Base-by-base conservation (phyloP, 208 protist genomes). In the Trypanosoma grayi region DNA sequence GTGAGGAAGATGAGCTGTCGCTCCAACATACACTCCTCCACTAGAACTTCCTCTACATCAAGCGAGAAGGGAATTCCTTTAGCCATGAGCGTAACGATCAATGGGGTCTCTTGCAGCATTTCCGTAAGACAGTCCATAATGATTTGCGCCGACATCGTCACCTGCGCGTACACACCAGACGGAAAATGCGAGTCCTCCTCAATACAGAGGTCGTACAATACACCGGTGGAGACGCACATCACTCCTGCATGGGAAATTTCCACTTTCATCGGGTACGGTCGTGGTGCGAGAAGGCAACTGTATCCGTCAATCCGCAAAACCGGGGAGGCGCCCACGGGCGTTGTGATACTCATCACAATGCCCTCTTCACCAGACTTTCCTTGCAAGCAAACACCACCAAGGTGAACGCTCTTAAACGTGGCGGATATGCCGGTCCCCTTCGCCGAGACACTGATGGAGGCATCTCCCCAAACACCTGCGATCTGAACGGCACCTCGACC, bases 11-110 rank as follows among this genome's bases (percentile, higher is more conserved):
- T 68, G 46, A 87, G 20, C 34, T 78, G 72, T 54, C 64, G 34
- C 18, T 67, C 31, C 33, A 74, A 54, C 13, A 63, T 41, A 52
- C 60, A 74, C 36, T 55, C 56, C 4, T 71, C 24, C 25, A 75
- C 70, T 24, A 70, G 61, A 20, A 80, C 66, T 43, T 83, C 72
- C 9, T 79, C 63, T 2, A 73, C 45, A 2, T 73, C 51, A 24
- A 87, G 77, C 24, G 61, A 66, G 28, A 91, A 75, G 2, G 68
- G 70, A 18, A 93, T 60, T 33, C 74, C 79, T 24, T 87, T 72
- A 2, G 79, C 67, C 28, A 75, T 36, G 11, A 93, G 37, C 0
- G 72, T 44, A 16, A 65, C 45, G 7, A 94, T 74, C 34, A 94
- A 66, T 1, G 84, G 83, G 2, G 73, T 60, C 8, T 31, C 22